Percentiles rank a stretch among this genome's conserved stretches.
phyloP scores from a whole-genome alignment of 2,329 filamentous ascomycete genomes.

The Bretziella fagacearum region DNA sequence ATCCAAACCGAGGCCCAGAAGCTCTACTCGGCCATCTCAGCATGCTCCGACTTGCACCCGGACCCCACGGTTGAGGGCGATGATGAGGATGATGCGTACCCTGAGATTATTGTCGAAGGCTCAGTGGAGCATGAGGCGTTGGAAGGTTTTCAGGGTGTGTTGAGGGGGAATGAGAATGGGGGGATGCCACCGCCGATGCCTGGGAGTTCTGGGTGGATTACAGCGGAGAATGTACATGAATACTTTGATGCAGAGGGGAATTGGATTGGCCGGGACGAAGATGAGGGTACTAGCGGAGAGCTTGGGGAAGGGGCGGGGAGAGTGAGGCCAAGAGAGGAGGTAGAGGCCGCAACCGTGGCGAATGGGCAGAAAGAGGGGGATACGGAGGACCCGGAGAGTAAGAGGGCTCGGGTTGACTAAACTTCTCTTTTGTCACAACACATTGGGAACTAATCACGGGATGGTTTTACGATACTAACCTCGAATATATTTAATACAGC shows the following conservation, averaged over 20 bases:
- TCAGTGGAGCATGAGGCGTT: conserved; percentile 32
- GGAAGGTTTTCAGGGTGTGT: conserved; percentile 39
- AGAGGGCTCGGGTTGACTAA: conserved; percentile 31
- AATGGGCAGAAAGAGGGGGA: conserved; percentile 26
- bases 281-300: conserved; percentile 32
- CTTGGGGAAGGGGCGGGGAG: conserved; percentile 49
- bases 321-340: conserved; percentile 36
- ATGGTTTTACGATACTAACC: no score
- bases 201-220: conserved; percentile 70
- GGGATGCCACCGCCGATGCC: conserved; percentile 50
- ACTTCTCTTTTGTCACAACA: no score
- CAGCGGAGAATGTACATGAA: conserved; percentile 73
- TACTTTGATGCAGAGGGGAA: conserved; percentile 71
- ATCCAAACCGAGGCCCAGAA: conserved; percentile 22
- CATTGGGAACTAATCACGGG: no score
- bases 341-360: conserved; percentile 35
- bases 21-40: conserved; percentile 53
- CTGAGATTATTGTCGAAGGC: conserved; percentile 37
- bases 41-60: conserved; percentile 60
- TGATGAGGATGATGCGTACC: conserved; percentile 32
- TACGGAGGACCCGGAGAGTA: conserved; percentile 28
- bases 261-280: conserved; percentile 43
- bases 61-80: conserved; percentile 45
- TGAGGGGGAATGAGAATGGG: conserved; percentile 30
- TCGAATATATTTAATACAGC: no score